Evolutionary conservation across 192 early-diverging fungal genomes (phyloP).

Genomic region (Mycoemilia scoparia): DNA sequence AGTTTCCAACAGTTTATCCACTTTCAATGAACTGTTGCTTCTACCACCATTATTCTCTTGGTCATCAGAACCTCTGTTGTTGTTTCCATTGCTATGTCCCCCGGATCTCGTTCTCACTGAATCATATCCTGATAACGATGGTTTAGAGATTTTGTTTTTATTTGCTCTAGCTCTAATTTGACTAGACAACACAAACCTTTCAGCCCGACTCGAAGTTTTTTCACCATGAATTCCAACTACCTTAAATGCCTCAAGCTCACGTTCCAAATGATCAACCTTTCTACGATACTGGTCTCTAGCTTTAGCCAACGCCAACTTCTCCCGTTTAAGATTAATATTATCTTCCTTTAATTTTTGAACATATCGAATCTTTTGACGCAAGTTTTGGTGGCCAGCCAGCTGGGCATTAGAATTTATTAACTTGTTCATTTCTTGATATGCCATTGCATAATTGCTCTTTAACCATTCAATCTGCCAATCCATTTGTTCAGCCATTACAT

Average conservation of each 20-base stretch:
- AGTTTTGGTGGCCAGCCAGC: slow-evolving; percentile 18
- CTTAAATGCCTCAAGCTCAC: slow-evolving; percentile 25
- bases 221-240: too few species aligned
- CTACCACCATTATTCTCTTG: too few species aligned
- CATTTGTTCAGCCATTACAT: slow-evolving; percentile 20
- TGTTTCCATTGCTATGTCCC: too few species aligned
- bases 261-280: slow-evolving; percentile 9
- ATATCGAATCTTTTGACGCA: slow-evolving; percentile 24
- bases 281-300: slow-evolving; percentile 15
- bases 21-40: too few species aligned
- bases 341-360: slow-evolving; percentile 22
- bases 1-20: too few species aligned
- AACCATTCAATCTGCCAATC: slow-evolving; percentile 30
- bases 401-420: slow-evolving; percentile 13
- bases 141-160: too few species aligned
- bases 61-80: too few species aligned
- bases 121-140: too few species aligned
- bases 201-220: too few species aligned
- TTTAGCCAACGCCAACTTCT: slow-evolving; percentile 13
- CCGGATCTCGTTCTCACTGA: too few species aligned
- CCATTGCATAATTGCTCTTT: slow-evolving; percentile 22
- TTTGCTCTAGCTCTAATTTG: too few species aligned
- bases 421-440: slow-evolving; percentile 16
- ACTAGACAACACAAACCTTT: too few species aligned
- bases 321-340: slow-evolving; percentile 20